Base-by-base conservation (phyloP, 768 basidiomycete genomes). In the Russula sp. region DNA sequence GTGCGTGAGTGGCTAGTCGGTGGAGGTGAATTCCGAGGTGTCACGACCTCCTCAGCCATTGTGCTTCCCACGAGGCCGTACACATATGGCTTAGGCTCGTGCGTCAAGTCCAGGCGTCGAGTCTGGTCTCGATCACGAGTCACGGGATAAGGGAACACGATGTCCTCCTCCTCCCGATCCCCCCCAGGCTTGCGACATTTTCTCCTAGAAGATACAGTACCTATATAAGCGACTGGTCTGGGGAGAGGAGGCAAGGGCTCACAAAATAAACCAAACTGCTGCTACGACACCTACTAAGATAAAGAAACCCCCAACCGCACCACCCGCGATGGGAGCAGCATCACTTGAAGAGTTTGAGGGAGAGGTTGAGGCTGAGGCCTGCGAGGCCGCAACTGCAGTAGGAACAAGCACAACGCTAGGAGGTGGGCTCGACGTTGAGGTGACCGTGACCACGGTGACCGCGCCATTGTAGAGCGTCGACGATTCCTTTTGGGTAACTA, bases 61-160 rank as follows among this genome's bases (percentile, higher is more conserved):
- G 65, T 16, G 31, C 50, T 55, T 13, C 65, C 67, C 55, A 68
- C 67, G 31, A 47, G 51, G 47, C 65, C 65, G 39, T 66, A 61
- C 32, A 47, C 40, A n/a, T 68, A 68, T 61, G 65, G 62, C 62
- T 57, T 63, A 13, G 65, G 59, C 52, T 66, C 65, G 45, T 42
- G 45, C 32, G 27, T 22, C 35, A 67, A 53, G 31, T 67, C 65
- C 50, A 63, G 48, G 35, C 55, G 52, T 16, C 49, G 48, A n/a
- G 42, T 55, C 14, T 45, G 65, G 42, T 57, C 51, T 34, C 65
- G 50, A 37, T 59, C 65, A 35, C 65, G 65, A 10, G 61, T 66
- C 18, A 66, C 65, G 32, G 67, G 67, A 37, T 63, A 68, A 14
- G 67, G 67, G 27, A 68, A 54, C 20, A 59, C 48, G 37, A 62